Percentiles rank a stretch among this genome's conserved stretches.
Evolutionary conservation across 2,329 filamentous ascomycete species (phyloP).

Genomic region (Trichoderma sp.): DNA sequence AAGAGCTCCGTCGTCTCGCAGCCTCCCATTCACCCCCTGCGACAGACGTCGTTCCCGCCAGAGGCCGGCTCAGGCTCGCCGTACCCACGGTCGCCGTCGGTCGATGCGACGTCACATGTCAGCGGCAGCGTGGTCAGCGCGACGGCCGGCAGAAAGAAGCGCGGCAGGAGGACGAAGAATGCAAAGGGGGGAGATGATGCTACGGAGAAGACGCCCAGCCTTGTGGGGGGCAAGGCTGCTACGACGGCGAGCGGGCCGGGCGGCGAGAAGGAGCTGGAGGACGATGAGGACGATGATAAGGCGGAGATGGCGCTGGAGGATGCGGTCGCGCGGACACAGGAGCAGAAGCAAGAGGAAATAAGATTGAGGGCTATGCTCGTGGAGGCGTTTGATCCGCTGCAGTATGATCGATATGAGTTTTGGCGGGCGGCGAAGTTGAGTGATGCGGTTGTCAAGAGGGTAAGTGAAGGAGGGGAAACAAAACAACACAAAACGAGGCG

Average conservation of each 20-base stretch:
- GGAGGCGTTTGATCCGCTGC: slow-evolving; percentile 64
- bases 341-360: slow-evolving; percentile 66
- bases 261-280: slow-evolving; percentile 51
- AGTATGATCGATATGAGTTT: slow-evolving; percentile 69
- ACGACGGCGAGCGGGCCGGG: slow-evolving; percentile 50
- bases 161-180: slow-evolving; percentile 62
- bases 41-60: slow-evolving; percentile 78
- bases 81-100: slow-evolving; percentile 64
- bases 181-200: slow-evolving; percentile 49
- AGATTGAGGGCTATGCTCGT: slow-evolving; percentile 62
- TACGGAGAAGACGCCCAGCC: slow-evolving; percentile 48
- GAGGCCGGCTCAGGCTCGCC: slow-evolving; percentile 53
- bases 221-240: slow-evolving; percentile 45
- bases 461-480: slow-evolving; percentile 39
- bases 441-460: slow-evolving; percentile 68
- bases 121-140: slow-evolving; percentile 61
- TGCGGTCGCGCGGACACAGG: slow-evolving; percentile 63
- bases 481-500: no score
- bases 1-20: slow-evolving; percentile 67
- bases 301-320: slow-evolving; percentile 60
- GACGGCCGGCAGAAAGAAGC: slow-evolving; percentile 57
- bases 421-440: slow-evolving; percentile 70
- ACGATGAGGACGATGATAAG: slow-evolving; percentile 59
- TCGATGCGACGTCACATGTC: slow-evolving; percentile 61
- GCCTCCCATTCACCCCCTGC: slow-evolving; percentile 66